These are phyloP conservation scores for Quercus agrifolia DNA, from an alignment of 306 rosid species.

Conservation along the genomic window DNA sequence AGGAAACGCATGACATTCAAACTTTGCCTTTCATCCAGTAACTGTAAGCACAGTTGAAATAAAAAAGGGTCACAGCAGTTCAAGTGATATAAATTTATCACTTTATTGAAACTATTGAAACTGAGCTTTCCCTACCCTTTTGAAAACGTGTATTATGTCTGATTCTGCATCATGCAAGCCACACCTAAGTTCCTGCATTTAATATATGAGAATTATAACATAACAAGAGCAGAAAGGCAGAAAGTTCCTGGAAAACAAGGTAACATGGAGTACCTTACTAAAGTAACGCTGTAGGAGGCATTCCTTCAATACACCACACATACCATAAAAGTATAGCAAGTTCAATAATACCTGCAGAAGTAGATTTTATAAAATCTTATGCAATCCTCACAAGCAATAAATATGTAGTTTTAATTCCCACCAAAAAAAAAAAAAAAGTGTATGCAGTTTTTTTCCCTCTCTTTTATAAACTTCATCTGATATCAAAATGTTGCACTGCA, in stretches of 20 bases:
- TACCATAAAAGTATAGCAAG: conserved; percentile 74
- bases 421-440: not conserved
- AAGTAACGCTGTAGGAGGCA: conserved; percentile 88
- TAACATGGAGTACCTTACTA: conserved; percentile 51
- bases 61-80: conserved; percentile 6
- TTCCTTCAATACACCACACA: conserved; percentile 78
- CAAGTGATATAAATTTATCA: not conserved
- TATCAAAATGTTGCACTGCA: not conserved
- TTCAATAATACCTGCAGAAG: conserved; percentile 65
- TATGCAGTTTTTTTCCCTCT: not conserved
- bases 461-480: not conserved
- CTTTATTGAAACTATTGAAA: conserved; percentile 6
- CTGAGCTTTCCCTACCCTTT: conserved; percentile 52
- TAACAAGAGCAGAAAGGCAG: not conserved
- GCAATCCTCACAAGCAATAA: not conserved
- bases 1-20: conserved; percentile 83
- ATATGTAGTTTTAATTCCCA: not conserved
- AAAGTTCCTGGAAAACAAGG: conserved; percentile 3
- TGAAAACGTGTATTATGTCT: conserved; percentile 57
- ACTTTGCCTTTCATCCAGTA: conserved; percentile 82
- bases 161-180: conserved; percentile 59
- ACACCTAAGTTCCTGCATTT: conserved; percentile 69
- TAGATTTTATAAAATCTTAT: conserved; percentile 6
- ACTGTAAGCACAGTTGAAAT: conserved; percentile 41
- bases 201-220: conserved; percentile 5